Evolutionary conservation across 2,329 filamentous ascomycete species (phyloP), one percentile per base, ranked within the genome.

Genomic region (Pseudogymnoascus sp.): DNA sequence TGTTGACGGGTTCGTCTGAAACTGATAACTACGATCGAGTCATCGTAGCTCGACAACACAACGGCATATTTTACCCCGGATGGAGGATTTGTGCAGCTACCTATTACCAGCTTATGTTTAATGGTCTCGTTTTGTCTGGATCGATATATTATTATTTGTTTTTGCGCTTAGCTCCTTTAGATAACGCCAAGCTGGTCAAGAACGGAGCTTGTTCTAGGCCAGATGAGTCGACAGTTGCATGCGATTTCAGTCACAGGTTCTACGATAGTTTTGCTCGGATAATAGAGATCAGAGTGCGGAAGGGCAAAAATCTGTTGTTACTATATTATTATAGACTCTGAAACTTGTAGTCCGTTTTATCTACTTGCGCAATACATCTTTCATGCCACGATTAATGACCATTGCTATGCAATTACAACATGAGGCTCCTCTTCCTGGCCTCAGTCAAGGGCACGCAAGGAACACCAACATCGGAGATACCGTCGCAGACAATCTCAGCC

Each of bases 401-500:
- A 7, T n/a, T 19, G 2, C 35, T 56, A 29, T 56, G 50, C 29
- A 56, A 56, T 56, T 56, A 56, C 50, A 56, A 56, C n/a, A 16
- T 29, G 26, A 31, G 4, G 26, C 29, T 7, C 16, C 50, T 56
- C 50, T 26, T 56, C 50, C 10, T 31, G n/a, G 50, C 50, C 11
- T 56, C 50, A 21, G 26, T 33, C 29, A 56, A 56, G 29, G 50
- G 50, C 4, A 56, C 11, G 11, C 50, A 56, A 13, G 50, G 26
- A 56, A 56, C 50, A 8, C 50, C 50, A n/a, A 56, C 29, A n/a
- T 56, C 50, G 11, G 50, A 19, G 29, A 79, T 75, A 16, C 74
- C 80, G 68, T 83, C 79, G 66, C 82, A 85, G 60, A 85, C 75
- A 59, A 77, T 77, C 14, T 75, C 70, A 10, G 76, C 70, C 21